Percentiles rank a stretch among this genome's conserved stretches.
These are phyloP conservation scores for Spiraea crenata DNA, from an alignment of 331 rosid genomes.

Conservation along the genomic window DNA sequence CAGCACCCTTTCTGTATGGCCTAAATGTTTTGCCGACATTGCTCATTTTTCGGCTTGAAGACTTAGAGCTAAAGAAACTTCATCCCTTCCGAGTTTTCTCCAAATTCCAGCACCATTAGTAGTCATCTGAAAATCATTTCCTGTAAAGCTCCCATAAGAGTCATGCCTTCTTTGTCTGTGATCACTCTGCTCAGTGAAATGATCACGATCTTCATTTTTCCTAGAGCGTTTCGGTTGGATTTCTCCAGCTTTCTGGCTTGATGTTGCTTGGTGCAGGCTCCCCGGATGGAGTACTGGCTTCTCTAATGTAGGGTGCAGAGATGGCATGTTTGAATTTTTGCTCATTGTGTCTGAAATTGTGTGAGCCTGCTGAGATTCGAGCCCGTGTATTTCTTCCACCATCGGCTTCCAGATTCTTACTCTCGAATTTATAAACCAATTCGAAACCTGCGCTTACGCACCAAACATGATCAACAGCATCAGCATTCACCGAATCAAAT, in stretches of 20 bases:
- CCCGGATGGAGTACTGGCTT: not conserved
- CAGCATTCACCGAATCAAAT: not conserved
- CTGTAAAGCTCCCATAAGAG: not conserved
- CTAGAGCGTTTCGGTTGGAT: slow-evolving; percentile 18
- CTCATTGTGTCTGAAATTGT: not conserved
- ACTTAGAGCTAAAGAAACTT: slow-evolving; percentile 9
- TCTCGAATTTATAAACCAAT: slow-evolving; percentile 34
- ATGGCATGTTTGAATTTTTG: not conserved
- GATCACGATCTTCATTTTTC: not conserved
- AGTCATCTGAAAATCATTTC: not conserved
- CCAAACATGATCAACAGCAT: not conserved
- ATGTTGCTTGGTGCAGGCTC: not conserved
- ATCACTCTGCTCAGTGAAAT: not conserved
- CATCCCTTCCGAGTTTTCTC: not conserved
- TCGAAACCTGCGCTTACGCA: slow-evolving; percentile 18
- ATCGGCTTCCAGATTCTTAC: slow-evolving; percentile 34
- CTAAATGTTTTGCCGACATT: not conserved
- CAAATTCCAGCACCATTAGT: no score
- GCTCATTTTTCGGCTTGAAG: slow-evolving; percentile 14
- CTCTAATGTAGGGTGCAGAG: not conserved
- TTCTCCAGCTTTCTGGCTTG: not conserved
- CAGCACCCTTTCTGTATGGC: not conserved
- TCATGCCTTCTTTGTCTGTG: not conserved
- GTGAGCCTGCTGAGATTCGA: slow-evolving; percentile 22
- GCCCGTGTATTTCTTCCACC: slow-evolving; percentile 33